Conservation (phyloP, 1,284 basidiomycete species). For the Apiotrichum sp. region DNA sequence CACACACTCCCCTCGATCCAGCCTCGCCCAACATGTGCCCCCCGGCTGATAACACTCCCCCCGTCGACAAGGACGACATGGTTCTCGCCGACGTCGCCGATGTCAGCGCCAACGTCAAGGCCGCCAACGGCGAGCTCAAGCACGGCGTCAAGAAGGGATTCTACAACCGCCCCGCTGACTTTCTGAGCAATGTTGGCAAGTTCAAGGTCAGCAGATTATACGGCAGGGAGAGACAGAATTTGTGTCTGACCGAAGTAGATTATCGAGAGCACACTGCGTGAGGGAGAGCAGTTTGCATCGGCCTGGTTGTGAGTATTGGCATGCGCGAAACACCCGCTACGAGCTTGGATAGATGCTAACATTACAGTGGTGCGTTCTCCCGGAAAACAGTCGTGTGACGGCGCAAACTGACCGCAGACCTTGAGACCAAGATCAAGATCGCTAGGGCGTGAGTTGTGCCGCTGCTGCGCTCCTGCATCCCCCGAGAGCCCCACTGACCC, state of each 20-base stretch:
- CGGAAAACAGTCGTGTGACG: no score
- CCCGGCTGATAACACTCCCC: constrained; percentile 26
- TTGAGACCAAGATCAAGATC: constrained; percentile 99
- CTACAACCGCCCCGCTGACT: constrained; percentile 83
- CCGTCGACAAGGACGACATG: constrained; percentile 45
- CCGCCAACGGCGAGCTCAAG: constrained; percentile 43
- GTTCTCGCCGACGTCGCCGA: constrained; percentile 23
- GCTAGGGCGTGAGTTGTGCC: constrained; percentile 61
- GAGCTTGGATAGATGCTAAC: no score
- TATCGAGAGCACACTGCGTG: constrained; percentile 93
- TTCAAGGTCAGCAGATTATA: constrained; percentile 58
- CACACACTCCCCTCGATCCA: no score
- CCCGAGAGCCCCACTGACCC: no score
- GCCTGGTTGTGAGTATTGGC: constrained; percentile 55
- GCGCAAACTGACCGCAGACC: constrained; percentile 39
- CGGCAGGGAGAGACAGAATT: no score
- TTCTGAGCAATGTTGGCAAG: constrained; percentile 83
- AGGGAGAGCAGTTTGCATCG: constrained; percentile 99
- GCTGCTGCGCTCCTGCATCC: no score
- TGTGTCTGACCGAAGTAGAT: constrained; percentile 50
- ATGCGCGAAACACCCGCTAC: no score
- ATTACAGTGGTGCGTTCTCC: no score
- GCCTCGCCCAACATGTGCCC: constrained; percentile 16
- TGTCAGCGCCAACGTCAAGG: constrained; percentile 33
- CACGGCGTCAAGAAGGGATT: constrained; percentile 57